phyloP scores from a whole-genome alignment of 164 flowering plant genomes.

The Echeveria elegans region DNA sequence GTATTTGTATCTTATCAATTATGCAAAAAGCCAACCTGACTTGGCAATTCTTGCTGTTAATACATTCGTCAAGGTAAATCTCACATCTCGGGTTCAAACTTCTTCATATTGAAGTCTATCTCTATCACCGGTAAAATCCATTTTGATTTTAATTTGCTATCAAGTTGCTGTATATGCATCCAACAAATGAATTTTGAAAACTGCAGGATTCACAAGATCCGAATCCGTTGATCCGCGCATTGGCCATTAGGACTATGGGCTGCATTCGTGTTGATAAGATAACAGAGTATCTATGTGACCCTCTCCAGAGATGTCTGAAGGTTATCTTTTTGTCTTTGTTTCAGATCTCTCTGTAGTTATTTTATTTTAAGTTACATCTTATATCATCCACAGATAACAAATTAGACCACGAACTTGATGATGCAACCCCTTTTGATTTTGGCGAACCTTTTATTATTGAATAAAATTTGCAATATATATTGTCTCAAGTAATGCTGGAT shows the following conservation, averaged over 20 bases:
- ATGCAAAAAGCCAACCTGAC: constrained; percentile 99
- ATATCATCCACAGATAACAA: not conserved
- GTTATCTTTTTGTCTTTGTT: constrained; percentile 20
- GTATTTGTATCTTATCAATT: constrained; percentile 91
- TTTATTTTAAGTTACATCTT: not conserved
- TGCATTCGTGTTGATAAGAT: constrained; percentile 99
- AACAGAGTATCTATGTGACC: constrained; percentile 97
- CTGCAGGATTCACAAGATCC: constrained; percentile 99
- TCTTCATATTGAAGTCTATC: no score
- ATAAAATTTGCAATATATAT: not conserved
- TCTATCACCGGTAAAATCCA: no score
- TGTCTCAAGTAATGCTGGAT: not conserved
- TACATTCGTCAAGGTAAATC: constrained; percentile 97
- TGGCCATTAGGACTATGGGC: constrained; percentile 98
- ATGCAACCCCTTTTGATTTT: not conserved
- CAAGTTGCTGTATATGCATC: not conserved
- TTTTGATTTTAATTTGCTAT: not conserved
- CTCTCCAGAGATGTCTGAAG: constrained; percentile 98
- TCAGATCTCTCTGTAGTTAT: not conserved
- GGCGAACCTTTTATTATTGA: not conserved
- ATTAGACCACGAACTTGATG: not conserved
- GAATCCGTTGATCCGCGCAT: constrained; percentile 93
- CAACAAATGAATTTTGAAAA: no score
- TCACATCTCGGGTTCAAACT: not conserved
- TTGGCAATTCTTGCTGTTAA: constrained; percentile 99